A percentile compares a stretch with the other conserved stretches of the same genome.
phyloP scores from a whole-genome alignment of 2,329 filamentous ascomycete species.

The Epichloe coenophiala region DNA sequence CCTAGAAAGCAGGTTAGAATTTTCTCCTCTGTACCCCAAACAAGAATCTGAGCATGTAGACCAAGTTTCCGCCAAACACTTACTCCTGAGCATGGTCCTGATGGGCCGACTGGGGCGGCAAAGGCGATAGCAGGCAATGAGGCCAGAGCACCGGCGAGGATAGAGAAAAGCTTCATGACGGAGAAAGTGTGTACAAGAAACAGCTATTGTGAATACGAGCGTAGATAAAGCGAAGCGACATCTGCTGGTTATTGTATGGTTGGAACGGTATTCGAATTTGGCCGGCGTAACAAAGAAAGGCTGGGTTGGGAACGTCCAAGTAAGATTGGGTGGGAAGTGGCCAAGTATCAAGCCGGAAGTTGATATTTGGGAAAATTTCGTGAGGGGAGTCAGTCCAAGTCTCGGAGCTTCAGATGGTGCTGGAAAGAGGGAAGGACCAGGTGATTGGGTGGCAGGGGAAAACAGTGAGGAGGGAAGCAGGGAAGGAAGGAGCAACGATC shows the following conservation, averaged over 20 bases:
- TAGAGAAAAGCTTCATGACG: slow-evolving; percentile 4
- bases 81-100: slow-evolving; percentile 22
- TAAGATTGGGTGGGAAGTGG: background rate
- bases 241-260: background rate
- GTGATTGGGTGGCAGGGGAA: too few species aligned
- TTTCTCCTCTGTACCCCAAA: background rate
- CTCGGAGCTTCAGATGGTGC: too few species aligned
- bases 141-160: slow-evolving; percentile 5
- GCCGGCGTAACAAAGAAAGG: too few species aligned
- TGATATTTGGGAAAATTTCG: background rate
- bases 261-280: background rate
- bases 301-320: too few species aligned
- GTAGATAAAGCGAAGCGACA: background rate
- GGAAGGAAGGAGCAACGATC: background rate
- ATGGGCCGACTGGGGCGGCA: slow-evolving; percentile 17
- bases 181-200: background rate
- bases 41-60: background rate
- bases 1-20: slow-evolving; percentile 9
- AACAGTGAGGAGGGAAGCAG: background rate
- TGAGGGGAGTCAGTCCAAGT: background rate
- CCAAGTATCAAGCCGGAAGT: background rate
- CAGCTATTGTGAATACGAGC: background rate
- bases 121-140: slow-evolving; percentile 8
- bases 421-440: too few species aligned
- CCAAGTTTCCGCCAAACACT: slow-evolving; percentile 3